phyloP scores from a whole-genome alignment of 805 yeast genomes.

The Suhomyces xylopsoci region DNA sequence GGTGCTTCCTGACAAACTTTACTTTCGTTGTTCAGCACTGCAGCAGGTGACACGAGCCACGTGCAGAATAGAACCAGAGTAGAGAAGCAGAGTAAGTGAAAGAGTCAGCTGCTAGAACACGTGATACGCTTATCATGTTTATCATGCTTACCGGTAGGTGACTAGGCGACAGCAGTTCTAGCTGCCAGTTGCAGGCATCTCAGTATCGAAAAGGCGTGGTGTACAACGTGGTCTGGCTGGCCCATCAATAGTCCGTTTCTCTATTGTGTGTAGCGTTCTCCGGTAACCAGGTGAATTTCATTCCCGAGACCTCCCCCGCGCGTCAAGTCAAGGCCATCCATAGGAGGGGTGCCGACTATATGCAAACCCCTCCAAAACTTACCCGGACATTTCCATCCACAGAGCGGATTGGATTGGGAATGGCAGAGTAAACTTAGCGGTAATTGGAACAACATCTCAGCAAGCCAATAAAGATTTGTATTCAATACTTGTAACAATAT shows the following conservation, averaged over 20 bases:
- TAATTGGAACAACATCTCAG: not conserved
- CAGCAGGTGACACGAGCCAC: not conserved
- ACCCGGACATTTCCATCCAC: conserved; percentile 5
- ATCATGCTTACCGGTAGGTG: not conserved
- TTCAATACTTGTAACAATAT: not conserved
- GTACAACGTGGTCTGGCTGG: not conserved
- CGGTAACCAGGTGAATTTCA: not conserved
- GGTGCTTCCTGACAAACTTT: not conserved
- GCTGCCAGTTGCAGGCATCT: not conserved
- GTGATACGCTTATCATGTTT: not conserved
- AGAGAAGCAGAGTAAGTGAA: not conserved
- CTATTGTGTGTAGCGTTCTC: not conserved
- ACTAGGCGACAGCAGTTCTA: not conserved
- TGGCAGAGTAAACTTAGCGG: not conserved
- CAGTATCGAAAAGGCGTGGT: not conserved
- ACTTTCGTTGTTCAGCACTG: not conserved
- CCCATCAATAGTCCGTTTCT: not conserved
- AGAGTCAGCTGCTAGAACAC: not conserved
- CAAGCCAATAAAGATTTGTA: not conserved
- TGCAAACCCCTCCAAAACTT: not conserved
- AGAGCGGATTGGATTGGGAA: conserved; percentile 1
- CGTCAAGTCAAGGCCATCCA: not conserved
- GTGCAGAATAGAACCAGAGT: not conserved
- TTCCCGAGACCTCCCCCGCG: not conserved
- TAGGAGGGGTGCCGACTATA: conserved; percentile 1